Percentiles rank a stretch among this genome's conserved stretches.
These are phyloP conservation scores for Centella asiatica DNA, from an alignment of 129 eudicot genomes.

Conservation along the genomic window DNA sequence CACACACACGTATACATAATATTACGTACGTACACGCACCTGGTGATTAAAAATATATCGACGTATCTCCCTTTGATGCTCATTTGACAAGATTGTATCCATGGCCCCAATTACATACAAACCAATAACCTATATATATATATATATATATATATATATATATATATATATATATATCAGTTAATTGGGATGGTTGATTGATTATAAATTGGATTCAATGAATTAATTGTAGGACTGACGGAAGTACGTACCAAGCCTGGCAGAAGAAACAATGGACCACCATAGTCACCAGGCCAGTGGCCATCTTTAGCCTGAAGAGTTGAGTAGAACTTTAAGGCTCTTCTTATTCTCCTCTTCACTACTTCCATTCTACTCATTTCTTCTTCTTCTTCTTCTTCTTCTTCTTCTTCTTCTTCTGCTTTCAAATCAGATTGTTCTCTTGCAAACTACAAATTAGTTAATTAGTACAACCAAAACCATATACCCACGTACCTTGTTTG, in stretches of 20 bases:
- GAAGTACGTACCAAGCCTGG: conserved; percentile 93
- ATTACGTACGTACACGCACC: conserved; percentile 36
- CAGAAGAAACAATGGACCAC: conserved; percentile 91
- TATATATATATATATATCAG: neutral
- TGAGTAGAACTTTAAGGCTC: conserved; percentile 76
- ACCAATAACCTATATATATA: conserved; percentile 45
- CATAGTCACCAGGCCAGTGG: conserved; percentile 96
- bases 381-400: conserved; percentile 60
- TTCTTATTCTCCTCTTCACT: too few relatives aligned
- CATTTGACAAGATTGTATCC: conserved; percentile 78
- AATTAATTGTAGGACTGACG: too few relatives aligned
- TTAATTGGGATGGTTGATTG: too few relatives aligned
- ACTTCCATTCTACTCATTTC: too few relatives aligned
- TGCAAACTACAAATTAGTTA: conserved; percentile 35
- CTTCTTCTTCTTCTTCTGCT: conserved; percentile 57
- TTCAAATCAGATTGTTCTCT: conserved; percentile 77
- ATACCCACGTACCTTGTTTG: neutral
- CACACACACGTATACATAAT: neutral
- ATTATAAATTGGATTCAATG: too few relatives aligned
- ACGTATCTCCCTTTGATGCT: conserved; percentile 73
- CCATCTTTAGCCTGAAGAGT: conserved; percentile 93
- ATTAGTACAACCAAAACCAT: neutral
- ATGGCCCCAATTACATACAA: conserved; percentile 78
- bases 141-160: neutral
- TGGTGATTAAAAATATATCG: conserved; percentile 96